These are phyloP conservation scores for Paratinospora sagittata DNA, from an alignment of 164 flowering plant genomes.

Conservation along the genomic window DNA sequence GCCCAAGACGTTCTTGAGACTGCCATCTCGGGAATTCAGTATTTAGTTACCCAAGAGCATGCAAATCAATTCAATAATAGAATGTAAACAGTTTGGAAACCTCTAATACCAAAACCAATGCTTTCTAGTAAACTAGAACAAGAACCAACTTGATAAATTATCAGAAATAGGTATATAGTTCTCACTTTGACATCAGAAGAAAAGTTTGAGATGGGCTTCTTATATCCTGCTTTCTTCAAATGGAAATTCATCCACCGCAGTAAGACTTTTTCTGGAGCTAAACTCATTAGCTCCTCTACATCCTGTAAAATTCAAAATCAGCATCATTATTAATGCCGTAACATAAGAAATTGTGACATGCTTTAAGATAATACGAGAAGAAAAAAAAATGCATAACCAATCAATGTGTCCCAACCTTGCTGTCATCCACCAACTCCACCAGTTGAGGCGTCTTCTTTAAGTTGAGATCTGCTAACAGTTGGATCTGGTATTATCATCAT, in stretches of 20 bases:
- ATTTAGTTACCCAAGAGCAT: no score
- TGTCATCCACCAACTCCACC: constrained; percentile 75
- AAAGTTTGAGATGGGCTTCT: constrained; percentile 65
- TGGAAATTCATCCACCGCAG: constrained; percentile 94
- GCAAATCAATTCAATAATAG: no score
- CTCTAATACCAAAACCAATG: no score
- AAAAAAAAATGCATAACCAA: not conserved
- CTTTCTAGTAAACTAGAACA: not conserved
- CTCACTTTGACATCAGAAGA: constrained; percentile 81
- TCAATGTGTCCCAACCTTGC: constrained; percentile 32
- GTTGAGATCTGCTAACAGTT: constrained; percentile 87
- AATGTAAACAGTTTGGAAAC: no score
- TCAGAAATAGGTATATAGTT: not conserved
- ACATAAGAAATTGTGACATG: not conserved
- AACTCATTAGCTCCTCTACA: constrained; percentile 75
- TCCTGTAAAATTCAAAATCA: constrained; percentile 46
- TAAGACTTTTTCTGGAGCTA: constrained; percentile 78
- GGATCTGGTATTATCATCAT: constrained; percentile 47
- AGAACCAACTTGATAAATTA: not conserved
- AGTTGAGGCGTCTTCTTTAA: no score
- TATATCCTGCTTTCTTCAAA: constrained; percentile 71
- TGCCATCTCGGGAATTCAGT: no score
- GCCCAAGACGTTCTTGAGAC: no score
- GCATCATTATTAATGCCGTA: not conserved
- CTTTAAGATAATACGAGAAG: no score